A percentile compares a stretch with the other conserved stretches of the same genome.
phyloP scores from a whole-genome alignment of 2,329 filamentous ascomycete species.

The Arthroderma sp. region DNA sequence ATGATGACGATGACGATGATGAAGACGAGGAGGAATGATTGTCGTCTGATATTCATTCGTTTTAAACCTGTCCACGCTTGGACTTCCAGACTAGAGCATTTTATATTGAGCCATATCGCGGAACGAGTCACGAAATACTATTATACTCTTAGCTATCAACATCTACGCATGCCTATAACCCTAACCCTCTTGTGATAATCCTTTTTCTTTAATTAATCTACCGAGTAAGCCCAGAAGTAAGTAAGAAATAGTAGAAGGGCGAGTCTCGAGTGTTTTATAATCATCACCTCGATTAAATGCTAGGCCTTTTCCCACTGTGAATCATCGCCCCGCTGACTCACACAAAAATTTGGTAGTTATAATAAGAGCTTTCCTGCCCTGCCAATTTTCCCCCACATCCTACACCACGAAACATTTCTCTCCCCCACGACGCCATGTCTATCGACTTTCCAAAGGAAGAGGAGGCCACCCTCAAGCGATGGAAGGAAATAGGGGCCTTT shows the following conservation, averaged over 20 bases:
- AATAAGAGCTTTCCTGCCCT: too few species aligned
- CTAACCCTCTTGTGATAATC: too few species aligned
- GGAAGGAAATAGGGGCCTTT: conserved; percentile 89
- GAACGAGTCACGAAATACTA: background rate
- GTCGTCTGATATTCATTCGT: background rate
- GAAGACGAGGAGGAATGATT: conserved; percentile 28
- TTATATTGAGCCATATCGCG: background rate
- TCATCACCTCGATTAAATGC: too few species aligned
- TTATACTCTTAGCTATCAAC: conserved; percentile 4
- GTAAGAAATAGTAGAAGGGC: too few species aligned
- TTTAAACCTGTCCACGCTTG: background rate
- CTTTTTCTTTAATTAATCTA: too few species aligned
- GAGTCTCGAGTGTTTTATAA: too few species aligned
- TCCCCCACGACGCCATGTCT: conserved; percentile 54
- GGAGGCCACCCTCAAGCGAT: conserved; percentile 69
- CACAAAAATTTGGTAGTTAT: background rate
- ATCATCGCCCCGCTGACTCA: background rate
- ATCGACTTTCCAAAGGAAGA: conserved; percentile 92
- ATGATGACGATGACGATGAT: conserved; percentile 45
- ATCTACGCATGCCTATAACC: conserved; percentile 1
- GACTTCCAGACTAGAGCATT: background rate
- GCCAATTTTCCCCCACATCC: background rate
- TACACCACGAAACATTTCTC: background rate
- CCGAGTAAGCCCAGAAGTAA: too few species aligned
- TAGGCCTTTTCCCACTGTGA: too few species aligned